These are phyloP conservation scores for Diaporthe sp. DNA, from an alignment of 2,329 filamentous ascomycete species.

Conservation along the genomic window DNA sequence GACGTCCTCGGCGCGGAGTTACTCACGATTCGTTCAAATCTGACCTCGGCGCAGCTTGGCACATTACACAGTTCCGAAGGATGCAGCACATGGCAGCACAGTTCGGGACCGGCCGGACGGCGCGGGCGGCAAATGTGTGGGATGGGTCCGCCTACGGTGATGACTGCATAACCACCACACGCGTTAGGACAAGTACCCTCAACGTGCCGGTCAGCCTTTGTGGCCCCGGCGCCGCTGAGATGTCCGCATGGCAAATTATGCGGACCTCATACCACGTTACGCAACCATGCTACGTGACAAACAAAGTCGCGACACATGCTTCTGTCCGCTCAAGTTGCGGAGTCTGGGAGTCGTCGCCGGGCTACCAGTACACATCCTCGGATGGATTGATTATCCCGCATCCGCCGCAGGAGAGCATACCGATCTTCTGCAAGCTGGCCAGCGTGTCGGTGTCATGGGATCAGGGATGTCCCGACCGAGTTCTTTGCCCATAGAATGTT, in stretches of 20 bases:
- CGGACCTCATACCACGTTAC: neutral
- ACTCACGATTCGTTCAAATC: neutral
- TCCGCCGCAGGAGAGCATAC: neutral
- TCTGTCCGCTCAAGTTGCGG: neutral
- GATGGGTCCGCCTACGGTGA: neutral
- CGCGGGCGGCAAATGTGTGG: neutral
- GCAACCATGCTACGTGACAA: neutral
- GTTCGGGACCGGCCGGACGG: neutral
- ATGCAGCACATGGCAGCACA: neutral
- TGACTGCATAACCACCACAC: neutral
- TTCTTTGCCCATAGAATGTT: neutral
- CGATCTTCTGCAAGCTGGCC: neutral
- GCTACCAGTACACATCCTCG: neutral
- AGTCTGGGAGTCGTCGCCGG: too few relatives aligned
- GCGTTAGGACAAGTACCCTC: neutral
- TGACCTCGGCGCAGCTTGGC: neutral
- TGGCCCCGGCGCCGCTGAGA: neutral
- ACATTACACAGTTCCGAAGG: neutral
- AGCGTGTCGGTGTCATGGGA: neutral
- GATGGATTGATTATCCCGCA: neutral
- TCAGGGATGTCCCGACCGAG: neutral
- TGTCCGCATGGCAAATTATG: neutral
- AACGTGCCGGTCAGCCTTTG: neutral
- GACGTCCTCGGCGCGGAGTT: conserved; percentile 4
- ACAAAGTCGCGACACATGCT: neutral